Base-by-base conservation (phyloP, 2,329 filamentous ascomycete species). In the Phaeomoniella chlamydospora region DNA sequence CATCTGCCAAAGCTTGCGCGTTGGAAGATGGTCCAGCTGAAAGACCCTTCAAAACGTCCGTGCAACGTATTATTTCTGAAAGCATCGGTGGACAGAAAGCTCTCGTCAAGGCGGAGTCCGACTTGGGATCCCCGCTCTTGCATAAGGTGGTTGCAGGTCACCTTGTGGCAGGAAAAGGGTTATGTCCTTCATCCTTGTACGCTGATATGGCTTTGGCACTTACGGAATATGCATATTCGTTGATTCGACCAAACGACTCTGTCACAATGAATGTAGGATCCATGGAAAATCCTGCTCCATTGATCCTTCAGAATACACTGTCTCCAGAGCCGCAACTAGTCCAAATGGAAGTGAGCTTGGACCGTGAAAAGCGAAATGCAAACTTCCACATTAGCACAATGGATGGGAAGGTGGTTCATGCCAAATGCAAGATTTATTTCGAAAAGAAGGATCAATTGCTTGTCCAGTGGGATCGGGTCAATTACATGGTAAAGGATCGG, bases 161-260 rank as follows among this genome's bases (percentile, higher is more conserved):
- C 50, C 58, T 73, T 48, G 75, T 81, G 51, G 80, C 83, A 49
- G 75, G 74, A 34, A 68, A 68, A 38, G 65, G 71, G 31, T 64
- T 83, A 12, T 79, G 73, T 47, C 75, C 80, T 4, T 80, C 77
- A 31, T 59, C 58, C 36, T 45, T 76, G 31, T 72, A 77, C 41
- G 73, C 70, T 10, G 76, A 80, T 42, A 76, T 79, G 55, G 72
- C 70, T 5, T 13, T 29, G 22, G 22, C 13, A 29, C 22, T 29
- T 29, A 13, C 10, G 22, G 22, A 29, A 29, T 29, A 61, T 36
- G 45, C 44, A 34, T 45, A 48, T 13, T 42, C 43, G 18, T 22
- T 46, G 14, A 18, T 49, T 19, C 42, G 37, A 31, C 46, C 46
- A 2, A 44, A 44, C 29, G 38, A 48, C 34, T 45, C 47, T 26